phyloP scores from a whole-genome alignment of 2,329 filamentous ascomycete species.

The Phialemoniopsis sp. region DNA sequence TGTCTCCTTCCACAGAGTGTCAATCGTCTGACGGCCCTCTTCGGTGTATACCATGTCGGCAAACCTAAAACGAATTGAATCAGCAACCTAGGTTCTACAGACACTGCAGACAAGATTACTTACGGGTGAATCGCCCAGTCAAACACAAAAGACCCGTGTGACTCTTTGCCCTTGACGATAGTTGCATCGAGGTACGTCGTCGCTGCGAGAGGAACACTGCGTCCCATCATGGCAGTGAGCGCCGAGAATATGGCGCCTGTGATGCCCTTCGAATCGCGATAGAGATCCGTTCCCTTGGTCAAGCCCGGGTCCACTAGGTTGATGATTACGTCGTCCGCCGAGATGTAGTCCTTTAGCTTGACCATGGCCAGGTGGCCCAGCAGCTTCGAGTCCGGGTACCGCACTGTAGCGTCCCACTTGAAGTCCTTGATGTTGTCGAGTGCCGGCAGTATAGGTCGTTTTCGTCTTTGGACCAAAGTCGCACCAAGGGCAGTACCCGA shows the following conservation, averaged over 20 bases:
- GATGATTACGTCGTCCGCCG: conserved; percentile 1
- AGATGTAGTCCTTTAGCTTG: too few species aligned
- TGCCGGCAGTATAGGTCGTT: conserved; percentile 1
- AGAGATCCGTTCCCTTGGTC: conserved; percentile 4
- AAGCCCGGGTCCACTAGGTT: conserved; percentile 7
- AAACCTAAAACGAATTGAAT: conserved; percentile 19
- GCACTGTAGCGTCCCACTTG: conserved; percentile 4
- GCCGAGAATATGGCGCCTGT: not conserved
- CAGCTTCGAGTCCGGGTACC: conserved; percentile 6
- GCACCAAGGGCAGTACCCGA: conserved; percentile 16
- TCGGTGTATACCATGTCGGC: conserved; percentile 23
- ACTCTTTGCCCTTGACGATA: conserved; percentile 1
- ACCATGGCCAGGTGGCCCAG: conserved; percentile 5
- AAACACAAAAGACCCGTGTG: conserved; percentile 6
- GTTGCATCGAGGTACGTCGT: conserved; percentile 6
- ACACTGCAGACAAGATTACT: not conserved
- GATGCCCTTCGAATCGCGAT: not conserved
- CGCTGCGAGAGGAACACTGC: conserved; percentile 1
- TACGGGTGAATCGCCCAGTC: conserved; percentile 4
- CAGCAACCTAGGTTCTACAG: too few species aligned
- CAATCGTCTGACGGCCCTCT: conserved; percentile 24
- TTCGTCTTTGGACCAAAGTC: conserved; percentile 7
- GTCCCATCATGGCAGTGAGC: not conserved
- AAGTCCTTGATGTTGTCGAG: conserved; percentile 3
- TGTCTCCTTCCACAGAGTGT: conserved; percentile 33